phyloP scores from a whole-genome alignment of 257 asterid genomes.

The Nicotiana sylvestris region DNA sequence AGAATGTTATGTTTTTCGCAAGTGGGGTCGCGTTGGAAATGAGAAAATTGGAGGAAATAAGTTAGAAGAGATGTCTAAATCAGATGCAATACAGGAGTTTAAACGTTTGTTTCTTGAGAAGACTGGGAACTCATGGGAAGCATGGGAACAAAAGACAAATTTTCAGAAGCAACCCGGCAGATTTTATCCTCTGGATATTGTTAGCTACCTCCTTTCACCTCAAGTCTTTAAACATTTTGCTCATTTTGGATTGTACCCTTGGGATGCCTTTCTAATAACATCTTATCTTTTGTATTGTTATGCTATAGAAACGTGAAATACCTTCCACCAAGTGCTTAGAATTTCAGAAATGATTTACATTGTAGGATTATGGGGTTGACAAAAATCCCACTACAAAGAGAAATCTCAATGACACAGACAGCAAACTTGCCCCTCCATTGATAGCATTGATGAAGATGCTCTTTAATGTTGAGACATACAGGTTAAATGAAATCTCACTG shows the following conservation, averaged over 20 bases:
- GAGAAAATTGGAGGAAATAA: conserved; percentile 84
- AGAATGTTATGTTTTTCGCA: conserved; percentile 79
- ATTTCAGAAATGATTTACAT: conserved; percentile 17
- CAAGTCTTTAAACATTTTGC: conserved; percentile 12
- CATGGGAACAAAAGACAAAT: conserved; percentile 61
- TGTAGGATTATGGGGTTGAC: conserved; percentile 87
- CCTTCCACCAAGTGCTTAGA: background rate
- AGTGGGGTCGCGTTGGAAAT: conserved; percentile 98
- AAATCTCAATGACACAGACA: conserved; percentile 45
- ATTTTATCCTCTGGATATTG: conserved; percentile 87
- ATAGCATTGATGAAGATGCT: conserved; percentile 86
- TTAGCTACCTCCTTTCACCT: conserved; percentile 24
- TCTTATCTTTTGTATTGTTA: background rate
- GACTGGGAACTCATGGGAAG: conserved; percentile 90
- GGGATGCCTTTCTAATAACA: background rate
- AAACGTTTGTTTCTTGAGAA: conserved; percentile 80
- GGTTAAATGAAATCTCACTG: conserved; percentile 36
- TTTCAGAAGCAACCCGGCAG: conserved; percentile 90
- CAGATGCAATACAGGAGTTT: conserved; percentile 69
- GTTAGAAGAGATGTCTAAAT: conserved; percentile 56
- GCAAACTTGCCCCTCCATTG: conserved; percentile 71
- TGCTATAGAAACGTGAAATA: background rate
- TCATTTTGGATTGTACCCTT: background rate
- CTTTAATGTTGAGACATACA: conserved; percentile 90
- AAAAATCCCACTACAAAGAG: conserved; percentile 53